A percentile compares a stretch with the other conserved stretches of the same genome.
These are phyloP conservation scores for Houttuynia cordata DNA, from an alignment of 164 flowering plant genomes.

Conservation along the genomic window DNA sequence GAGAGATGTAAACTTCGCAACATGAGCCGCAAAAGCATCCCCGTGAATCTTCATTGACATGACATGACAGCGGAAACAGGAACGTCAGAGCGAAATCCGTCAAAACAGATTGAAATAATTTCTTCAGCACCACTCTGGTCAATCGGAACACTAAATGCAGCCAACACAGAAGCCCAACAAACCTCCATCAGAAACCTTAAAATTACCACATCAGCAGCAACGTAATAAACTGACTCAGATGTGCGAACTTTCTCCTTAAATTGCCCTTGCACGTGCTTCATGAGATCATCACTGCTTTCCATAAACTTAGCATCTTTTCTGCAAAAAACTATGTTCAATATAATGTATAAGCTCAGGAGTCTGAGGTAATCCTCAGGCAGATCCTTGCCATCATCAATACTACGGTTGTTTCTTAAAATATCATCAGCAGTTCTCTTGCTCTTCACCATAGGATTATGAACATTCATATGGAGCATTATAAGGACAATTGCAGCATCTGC, in stretches of 20 bases:
- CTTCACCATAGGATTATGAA: conserved; percentile 96
- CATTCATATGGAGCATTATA: conserved; percentile 92
- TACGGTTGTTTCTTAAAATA: conserved; percentile 94
- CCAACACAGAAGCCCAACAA: conserved; percentile 99
- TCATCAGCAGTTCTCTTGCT: conserved; percentile 98
- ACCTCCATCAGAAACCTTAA: conserved; percentile 96
- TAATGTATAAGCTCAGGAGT: conserved; percentile 78
- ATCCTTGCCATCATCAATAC: conserved; percentile 99
- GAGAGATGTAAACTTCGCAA: conserved; percentile 94
- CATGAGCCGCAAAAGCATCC: conserved; percentile 96
- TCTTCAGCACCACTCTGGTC: conserved; percentile 96
- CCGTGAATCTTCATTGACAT: conserved; percentile 99
- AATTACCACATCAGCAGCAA: conserved; percentile 93
- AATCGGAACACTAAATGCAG: conserved; percentile 99
- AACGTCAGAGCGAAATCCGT: conserved; percentile 80
- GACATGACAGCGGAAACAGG: conserved; percentile 96
- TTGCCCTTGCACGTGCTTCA: conserved; percentile 95
- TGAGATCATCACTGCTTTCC: conserved; percentile 96
- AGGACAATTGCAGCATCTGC: conserved; percentile 99
- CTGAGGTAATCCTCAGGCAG: conserved; percentile 85
- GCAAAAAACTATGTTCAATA: conserved; percentile 83
- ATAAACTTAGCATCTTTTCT: conserved; percentile 61
- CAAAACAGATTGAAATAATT: conserved; percentile 64
- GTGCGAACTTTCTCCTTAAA: conserved; percentile 98
- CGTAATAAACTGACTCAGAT: conserved; percentile 98